Conservation (phyloP, 352 stramenopile genomes). For the Phytophthora tubulina region DNA sequence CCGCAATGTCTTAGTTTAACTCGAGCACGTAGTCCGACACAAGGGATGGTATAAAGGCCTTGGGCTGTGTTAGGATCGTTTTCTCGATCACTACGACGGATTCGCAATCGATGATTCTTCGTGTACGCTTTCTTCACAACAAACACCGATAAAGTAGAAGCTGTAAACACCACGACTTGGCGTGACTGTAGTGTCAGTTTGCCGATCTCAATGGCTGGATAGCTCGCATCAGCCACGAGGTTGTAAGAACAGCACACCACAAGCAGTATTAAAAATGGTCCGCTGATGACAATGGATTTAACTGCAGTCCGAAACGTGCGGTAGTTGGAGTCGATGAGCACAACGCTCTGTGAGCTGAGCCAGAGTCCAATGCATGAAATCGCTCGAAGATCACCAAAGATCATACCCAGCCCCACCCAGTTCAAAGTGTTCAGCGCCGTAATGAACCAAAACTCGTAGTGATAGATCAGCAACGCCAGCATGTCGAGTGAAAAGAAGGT, state of each 20-base stretch:
- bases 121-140: slow-evolving; percentile 29
- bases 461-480: slow-evolving; percentile 14
- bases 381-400: slow-evolving; percentile 28
- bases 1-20: slow-evolving; percentile 11
- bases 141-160: slow-evolving; percentile 25
- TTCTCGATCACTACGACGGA: slow-evolving; percentile 22
- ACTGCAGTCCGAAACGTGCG: slow-evolving; percentile 23
- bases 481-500: slow-evolving; percentile 35
- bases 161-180: slow-evolving; percentile 27
- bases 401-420: slow-evolving; percentile 18
- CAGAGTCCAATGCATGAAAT: slow-evolving; percentile 27
- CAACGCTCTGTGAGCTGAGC: slow-evolving; percentile 33
- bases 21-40: slow-evolving; percentile 23
- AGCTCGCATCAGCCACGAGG: slow-evolving; percentile 21
- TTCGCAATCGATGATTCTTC: slow-evolving; percentile 9
- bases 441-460: slow-evolving; percentile 39
- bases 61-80: neutral
- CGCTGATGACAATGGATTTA: slow-evolving; percentile 29
- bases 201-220: slow-evolving; percentile 1
- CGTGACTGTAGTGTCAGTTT: slow-evolving; percentile 18
- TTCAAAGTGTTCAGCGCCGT: slow-evolving; percentile 25
- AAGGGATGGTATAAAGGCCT: slow-evolving; percentile 20
- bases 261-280: slow-evolving; percentile 22
- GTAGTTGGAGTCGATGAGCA: slow-evolving; percentile 35
- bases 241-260: slow-evolving; percentile 27